Percentiles rank a stretch among this genome's conserved stretches.
Evolutionary conservation across 441 rosid genomes (phyloP).

Genomic region (Omphalea diandra): DNA sequence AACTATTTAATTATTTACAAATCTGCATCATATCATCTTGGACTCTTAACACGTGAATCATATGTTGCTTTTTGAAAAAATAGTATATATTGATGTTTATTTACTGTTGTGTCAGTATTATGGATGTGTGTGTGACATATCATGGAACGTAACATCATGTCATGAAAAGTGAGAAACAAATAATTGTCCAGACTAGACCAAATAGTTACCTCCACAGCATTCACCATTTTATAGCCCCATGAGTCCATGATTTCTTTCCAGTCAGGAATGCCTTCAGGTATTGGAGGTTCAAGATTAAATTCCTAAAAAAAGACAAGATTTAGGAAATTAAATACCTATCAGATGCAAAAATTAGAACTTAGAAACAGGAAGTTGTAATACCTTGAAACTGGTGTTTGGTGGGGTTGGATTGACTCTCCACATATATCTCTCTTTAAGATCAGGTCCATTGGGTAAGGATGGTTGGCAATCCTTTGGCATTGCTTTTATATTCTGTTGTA

Average conservation of each 20-base stretch:
- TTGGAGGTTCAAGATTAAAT: constrained; percentile 88
- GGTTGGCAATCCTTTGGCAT: constrained; percentile 74
- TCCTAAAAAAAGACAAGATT: constrained; percentile 58
- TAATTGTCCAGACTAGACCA: constrained; percentile 12
- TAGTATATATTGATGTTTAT: too few relatives aligned
- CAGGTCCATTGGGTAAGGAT: constrained; percentile 76
- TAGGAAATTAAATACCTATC: constrained; percentile 6
- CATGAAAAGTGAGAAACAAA: constrained; percentile 5
- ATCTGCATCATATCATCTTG: too few relatives aligned
- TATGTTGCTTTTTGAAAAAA: too few relatives aligned
- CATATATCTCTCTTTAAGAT: constrained; percentile 95
- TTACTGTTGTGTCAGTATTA: too few relatives aligned
- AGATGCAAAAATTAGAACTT: constrained; percentile 6
- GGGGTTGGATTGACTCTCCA: constrained; percentile 97
- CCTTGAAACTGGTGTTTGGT: constrained; percentile 67
- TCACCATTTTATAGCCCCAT: constrained; percentile 92
- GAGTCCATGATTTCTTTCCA: constrained; percentile 90
- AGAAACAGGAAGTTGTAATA: constrained; percentile 18
- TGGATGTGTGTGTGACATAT: too few relatives aligned
- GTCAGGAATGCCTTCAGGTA: constrained; percentile 82
- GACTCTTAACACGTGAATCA: too few relatives aligned
- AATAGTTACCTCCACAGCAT: constrained; percentile 67
- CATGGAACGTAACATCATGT: too few relatives aligned
- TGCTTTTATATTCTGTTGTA: constrained; percentile 57
- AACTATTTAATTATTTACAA: too few relatives aligned